Percentiles rank a stretch among this genome's conserved stretches.
These are phyloP conservation scores for Solanum hybrid DNA, from an alignment of 305 asterid species.

Conservation along the genomic window DNA sequence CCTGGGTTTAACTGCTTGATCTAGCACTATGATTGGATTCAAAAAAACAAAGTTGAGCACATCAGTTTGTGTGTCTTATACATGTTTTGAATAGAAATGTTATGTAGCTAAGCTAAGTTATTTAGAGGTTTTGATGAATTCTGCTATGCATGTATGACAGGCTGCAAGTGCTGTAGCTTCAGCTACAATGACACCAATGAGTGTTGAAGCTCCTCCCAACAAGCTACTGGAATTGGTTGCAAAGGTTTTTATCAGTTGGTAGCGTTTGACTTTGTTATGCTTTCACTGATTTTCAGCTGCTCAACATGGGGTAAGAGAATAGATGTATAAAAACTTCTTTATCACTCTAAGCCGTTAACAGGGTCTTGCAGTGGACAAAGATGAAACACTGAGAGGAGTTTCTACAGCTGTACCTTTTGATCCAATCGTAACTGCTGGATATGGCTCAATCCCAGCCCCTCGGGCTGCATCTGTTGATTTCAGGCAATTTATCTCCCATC, in stretches of 20 bases:
- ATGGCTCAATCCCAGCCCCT: constrained; percentile 53
- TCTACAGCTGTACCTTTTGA: constrained; percentile 39
- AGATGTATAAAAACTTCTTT: constrained; percentile 6
- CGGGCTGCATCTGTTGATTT: constrained; percentile 55
- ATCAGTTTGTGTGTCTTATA: background rate
- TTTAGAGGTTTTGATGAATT: constrained; percentile 4
- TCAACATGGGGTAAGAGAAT: background rate
- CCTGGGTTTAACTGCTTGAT: background rate
- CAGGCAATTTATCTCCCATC: constrained; percentile 32
- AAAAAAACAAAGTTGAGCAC: background rate
- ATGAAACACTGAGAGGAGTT: constrained; percentile 49
- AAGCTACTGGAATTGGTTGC: constrained; percentile 77
- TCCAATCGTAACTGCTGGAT: constrained; percentile 46
- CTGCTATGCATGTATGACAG: constrained; percentile 21
- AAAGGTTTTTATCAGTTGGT: constrained; percentile 48
- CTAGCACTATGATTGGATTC: background rate
- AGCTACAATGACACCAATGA: constrained; percentile 80
- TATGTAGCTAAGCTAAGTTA: background rate
- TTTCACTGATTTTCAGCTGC: background rate
- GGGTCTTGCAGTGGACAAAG: constrained; percentile 88
- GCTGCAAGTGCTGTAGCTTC: constrained; percentile 84
- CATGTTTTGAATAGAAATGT: background rate
- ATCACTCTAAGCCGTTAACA: constrained; percentile 42
- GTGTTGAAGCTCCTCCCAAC: constrained; percentile 65
- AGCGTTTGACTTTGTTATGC: background rate